phyloP scores from a whole-genome alignment of 2,329 filamentous ascomycete species.

The Penicillium brevicompactum region DNA sequence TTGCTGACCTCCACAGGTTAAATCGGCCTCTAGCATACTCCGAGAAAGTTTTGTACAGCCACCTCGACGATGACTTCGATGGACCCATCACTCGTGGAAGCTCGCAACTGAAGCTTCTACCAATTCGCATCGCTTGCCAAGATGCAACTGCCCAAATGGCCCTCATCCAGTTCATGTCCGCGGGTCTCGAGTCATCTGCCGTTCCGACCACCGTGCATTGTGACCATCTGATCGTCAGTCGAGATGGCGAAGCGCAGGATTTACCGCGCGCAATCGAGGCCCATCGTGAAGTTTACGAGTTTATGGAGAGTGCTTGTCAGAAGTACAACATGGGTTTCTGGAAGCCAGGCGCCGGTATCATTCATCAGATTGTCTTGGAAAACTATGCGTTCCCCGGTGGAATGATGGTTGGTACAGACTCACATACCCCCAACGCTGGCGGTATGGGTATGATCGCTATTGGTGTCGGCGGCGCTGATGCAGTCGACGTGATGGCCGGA shows the following conservation, averaged over 20 bases:
- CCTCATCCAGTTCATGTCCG: slow-evolving; percentile 98
- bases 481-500: slow-evolving; percentile 80
- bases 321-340: slow-evolving; percentile 99
- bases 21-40: neutral
- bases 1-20: neutral
- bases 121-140: slow-evolving; percentile 96
- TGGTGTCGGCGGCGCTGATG: neutral
- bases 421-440: neutral
- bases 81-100: slow-evolving; percentile 93
- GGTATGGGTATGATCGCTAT: neutral
- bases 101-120: slow-evolving; percentile 92
- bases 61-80: slow-evolving; percentile 90
- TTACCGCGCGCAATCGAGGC: slow-evolving; percentile 81
- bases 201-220: slow-evolving; percentile 96
- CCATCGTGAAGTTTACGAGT: slow-evolving; percentile 99
- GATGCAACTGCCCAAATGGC: slow-evolving; percentile 99
- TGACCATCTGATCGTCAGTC: slow-evolving; percentile 97
- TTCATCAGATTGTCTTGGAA: slow-evolving; percentile 96
- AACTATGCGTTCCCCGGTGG: slow-evolving; percentile 98
- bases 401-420: slow-evolving; percentile 58
- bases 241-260: slow-evolving; percentile 89
- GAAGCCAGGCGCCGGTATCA: slow-evolving; percentile 96
- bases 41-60: slow-evolving; percentile 77
- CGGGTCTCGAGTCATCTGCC: slow-evolving; percentile 88
- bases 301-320: slow-evolving; percentile 86